Percentiles rank a stretch among this genome's conserved stretches.
These are phyloP conservation scores for Noccaea caerulescens DNA, from an alignment of 345 rosid genomes.

Conservation along the genomic window DNA sequence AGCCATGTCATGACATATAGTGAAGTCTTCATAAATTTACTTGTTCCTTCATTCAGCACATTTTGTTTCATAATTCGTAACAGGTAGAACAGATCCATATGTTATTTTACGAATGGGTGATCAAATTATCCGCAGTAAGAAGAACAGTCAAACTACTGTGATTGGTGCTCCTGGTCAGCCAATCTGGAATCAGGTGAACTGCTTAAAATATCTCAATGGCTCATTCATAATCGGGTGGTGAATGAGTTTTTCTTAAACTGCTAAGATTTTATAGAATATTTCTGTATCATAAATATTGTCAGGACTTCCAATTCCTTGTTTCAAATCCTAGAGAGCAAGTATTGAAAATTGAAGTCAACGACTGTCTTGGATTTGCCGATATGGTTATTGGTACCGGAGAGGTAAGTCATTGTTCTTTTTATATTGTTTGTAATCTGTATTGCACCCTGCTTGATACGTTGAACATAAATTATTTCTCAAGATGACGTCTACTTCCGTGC, in stretches of 20 bases:
- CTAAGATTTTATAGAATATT: conserved; percentile 13
- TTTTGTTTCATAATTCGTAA: conserved; percentile 35
- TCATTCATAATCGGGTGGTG: conserved; percentile 25
- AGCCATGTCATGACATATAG: not conserved
- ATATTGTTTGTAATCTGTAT: conserved; percentile 12
- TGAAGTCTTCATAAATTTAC: conserved; percentile 6
- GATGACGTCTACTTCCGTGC: conserved; percentile 11
- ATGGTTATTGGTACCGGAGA: conserved; percentile 79
- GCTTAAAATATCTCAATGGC: conserved; percentile 16
- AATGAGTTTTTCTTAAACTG: conserved; percentile 6
- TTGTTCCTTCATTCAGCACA: conserved; percentile 20
- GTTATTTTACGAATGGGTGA: conserved; percentile 81
- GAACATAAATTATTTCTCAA: conserved; percentile 15
- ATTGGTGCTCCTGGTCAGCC: conserved; percentile 95
- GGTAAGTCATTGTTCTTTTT: conserved; percentile 52
- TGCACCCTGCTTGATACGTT: conserved; percentile 5
- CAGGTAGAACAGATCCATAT: conserved; percentile 98
- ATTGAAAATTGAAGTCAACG: conserved; percentile 78
- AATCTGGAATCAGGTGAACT: conserved; percentile 95
- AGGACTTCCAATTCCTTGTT: conserved; percentile 98
- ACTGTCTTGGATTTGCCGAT: conserved; percentile 83
- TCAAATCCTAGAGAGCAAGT: conserved; percentile 86
- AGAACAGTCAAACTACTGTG: conserved; percentile 96
- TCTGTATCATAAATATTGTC: conserved; percentile 43
- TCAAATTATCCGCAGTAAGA: conserved; percentile 91